Evolutionary conservation across 495 filamentous ascomycete genomes (phyloP), one percentile per base, ranked within the genome.

Genomic region (Neurospora terricola): DNA sequence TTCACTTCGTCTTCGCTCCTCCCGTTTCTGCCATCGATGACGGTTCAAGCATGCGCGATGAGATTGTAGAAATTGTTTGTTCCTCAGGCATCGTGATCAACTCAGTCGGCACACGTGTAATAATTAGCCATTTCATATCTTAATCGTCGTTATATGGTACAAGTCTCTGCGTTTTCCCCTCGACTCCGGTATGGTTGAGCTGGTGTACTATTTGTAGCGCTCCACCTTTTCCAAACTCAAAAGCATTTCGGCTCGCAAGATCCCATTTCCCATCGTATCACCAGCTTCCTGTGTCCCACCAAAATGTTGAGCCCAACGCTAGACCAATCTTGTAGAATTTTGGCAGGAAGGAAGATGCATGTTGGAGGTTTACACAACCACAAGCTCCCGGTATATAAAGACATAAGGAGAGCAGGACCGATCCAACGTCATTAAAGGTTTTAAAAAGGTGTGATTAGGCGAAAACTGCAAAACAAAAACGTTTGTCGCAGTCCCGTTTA

Each of bases 251-350:
- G 14, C 54, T 66, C 27, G 54, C 54, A 66, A 36, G 14, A 66
- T 66, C 54, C 54, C 14, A 66, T 34, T 34, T 66, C 54, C 30
- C 54, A 34, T 66, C 14, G 54, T 66, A 18, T 34, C 54, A 36
- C 27, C 27, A 36, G 54, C 54, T 34, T 66, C 54, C 12, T 34
- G 27, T 66, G 54, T 62, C 27, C 27, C 54, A 16, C 14, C 27
- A 7, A 34, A 34, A 34, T 66, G 43, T 40, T 69, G 11, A 34
- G 38, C 36, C 69, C 40, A 73, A 38, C 72, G 23, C 42, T 45
- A 72, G 42, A 72, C 69, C 72, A 72, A 73, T 73, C 21, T 73
- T 66, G 38, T 30, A 73, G 42, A 38, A 66, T 37, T 27, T 73
- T 54, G 42, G 62, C 36, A 37, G 16, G 30, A 66, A 36, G 43